phyloP scores from a whole-genome alignment of 345 rosid species.

The Salix suchowensis region DNA sequence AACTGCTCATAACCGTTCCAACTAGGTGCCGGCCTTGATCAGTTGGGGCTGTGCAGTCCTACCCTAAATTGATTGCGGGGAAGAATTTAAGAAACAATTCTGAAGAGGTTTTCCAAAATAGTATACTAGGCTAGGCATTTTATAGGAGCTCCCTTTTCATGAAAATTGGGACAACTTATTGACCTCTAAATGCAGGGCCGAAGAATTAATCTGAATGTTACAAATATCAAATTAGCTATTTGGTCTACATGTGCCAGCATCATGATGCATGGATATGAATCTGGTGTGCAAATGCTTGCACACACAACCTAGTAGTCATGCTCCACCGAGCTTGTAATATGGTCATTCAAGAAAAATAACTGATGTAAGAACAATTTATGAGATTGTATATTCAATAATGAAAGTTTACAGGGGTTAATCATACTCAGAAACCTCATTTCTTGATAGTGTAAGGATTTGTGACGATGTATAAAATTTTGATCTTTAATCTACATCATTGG shows the following conservation, averaged over 20 bases:
- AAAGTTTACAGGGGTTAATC: slow-evolving; percentile 10
- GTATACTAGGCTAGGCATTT: not conserved
- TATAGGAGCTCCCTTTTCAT: not conserved
- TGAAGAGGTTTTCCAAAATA: not conserved
- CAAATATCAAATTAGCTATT: not conserved
- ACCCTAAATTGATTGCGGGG: not conserved
- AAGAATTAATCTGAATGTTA: not conserved
- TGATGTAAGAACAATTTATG: not conserved
- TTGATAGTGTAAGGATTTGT: not conserved
- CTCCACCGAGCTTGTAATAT: not conserved
- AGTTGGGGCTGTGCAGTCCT: not conserved
- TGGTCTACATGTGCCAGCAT: not conserved
- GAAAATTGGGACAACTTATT: not conserved
- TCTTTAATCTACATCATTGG: not conserved
- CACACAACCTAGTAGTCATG: not conserved
- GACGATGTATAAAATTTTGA: not conserved
- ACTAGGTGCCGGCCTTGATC: not conserved
- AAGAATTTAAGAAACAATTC: no score
- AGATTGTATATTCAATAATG: not conserved
- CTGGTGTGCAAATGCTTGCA: not conserved
- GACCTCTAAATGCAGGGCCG: not conserved
- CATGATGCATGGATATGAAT: not conserved
- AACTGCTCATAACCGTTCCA: not conserved
- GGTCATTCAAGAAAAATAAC: not conserved
- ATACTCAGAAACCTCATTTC: not conserved